Percentiles rank a stretch among this genome's conserved stretches.
These are phyloP conservation scores for Trichoderma koningiopsis DNA, from an alignment of 2,329 filamentous ascomycete species.

Conservation along the genomic window DNA sequence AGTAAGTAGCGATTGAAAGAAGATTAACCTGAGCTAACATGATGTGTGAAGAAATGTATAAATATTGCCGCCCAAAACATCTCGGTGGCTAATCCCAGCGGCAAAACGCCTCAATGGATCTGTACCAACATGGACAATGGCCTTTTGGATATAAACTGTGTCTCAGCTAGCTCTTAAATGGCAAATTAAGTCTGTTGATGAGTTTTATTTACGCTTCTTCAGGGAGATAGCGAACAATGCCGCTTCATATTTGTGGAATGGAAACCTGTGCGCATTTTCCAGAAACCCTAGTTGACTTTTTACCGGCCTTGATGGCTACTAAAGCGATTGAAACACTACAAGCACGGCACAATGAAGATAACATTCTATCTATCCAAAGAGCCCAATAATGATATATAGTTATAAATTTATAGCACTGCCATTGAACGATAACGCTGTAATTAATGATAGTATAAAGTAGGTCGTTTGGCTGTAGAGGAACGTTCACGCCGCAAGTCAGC, in stretches of 20 bases:
- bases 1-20: not conserved
- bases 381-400: not conserved
- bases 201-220: too few relatives aligned
- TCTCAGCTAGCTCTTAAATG: not conserved
- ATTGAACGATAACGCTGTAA: too few relatives aligned
- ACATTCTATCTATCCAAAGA: not conserved
- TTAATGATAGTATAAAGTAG: too few relatives aligned
- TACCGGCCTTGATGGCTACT: too few relatives aligned
- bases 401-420: not conserved
- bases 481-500: not conserved
- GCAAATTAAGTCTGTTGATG: not conserved
- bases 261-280: too few relatives aligned
- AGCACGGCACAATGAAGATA: not conserved
- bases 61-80: conserved; percentile 5
- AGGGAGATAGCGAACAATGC: too few relatives aligned
- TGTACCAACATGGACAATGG: conserved; percentile 8
- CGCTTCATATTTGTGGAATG: too few relatives aligned
- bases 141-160: not conserved
- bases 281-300: too few relatives aligned
- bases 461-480: not conserved
- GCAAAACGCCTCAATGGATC: conserved; percentile 2
- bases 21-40: not conserved
- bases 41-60: not conserved
- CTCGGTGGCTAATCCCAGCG: not conserved
- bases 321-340: too few relatives aligned